Conservation (phyloP, 2,329 filamentous ascomycete genomes). For the Monosporascus sp. region DNA sequence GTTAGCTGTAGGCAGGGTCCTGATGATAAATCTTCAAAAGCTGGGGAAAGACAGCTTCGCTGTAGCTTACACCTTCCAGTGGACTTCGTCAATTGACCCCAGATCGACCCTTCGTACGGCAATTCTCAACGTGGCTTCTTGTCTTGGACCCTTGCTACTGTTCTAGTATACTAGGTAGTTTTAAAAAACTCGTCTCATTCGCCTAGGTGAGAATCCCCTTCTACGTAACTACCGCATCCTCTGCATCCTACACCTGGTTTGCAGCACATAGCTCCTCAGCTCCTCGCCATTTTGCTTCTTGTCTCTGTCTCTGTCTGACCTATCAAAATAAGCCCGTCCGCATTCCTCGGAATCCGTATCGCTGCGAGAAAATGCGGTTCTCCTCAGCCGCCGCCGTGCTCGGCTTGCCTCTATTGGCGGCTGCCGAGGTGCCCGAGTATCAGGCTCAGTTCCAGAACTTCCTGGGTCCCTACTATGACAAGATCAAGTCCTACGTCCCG, state of each 20-base stretch:
- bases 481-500: slow-evolving; percentile 48
- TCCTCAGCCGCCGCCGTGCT: slow-evolving; percentile 43
- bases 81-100: no score
- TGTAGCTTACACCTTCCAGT: no score
- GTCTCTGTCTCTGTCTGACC: no score
- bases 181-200: not conserved
- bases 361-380: slow-evolving; percentile 52
- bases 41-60: no score
- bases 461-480: slow-evolving; percentile 23
- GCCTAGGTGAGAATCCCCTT: not conserved
- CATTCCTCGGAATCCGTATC: slow-evolving; percentile 2
- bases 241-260: not conserved
- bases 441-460: slow-evolving; percentile 56
- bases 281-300: not conserved
- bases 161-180: not conserved
- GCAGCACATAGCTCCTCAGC: not conserved
- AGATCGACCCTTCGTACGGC: no score
- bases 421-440: slow-evolving; percentile 51
- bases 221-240: not conserved
- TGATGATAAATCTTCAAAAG: no score
- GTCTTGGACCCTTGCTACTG: not conserved
- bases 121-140: not conserved
- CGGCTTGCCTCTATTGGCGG: slow-evolving; percentile 52
- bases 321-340: not conserved
- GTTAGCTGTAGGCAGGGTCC: no score